Evolutionary conservation across 805 yeast genomes (phyloP), one percentile per base, ranked within the genome.

Genomic region (Kluyveromyces dobzhanskii): DNA sequence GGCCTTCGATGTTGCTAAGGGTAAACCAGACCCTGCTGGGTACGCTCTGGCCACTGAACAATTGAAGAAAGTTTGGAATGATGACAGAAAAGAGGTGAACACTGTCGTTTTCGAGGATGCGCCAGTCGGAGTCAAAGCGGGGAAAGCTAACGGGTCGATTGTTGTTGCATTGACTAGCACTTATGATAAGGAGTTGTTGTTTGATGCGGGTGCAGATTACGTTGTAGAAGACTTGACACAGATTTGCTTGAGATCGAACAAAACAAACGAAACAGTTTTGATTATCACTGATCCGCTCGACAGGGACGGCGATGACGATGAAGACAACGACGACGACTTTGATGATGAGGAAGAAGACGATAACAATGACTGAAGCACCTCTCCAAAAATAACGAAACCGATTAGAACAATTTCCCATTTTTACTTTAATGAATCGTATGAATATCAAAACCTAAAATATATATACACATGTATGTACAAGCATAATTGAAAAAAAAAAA

Each of bases 11-110:
- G 88, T 83, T 44, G 59, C 66, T 34, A 66, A 66, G 48, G 92
- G 92, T 46, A 84, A 84, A 67, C 94, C 94, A 16, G 73, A 83
- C 62, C 94, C 94, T 6, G 76, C 76, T 64, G 90, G 92, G 31
- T 84, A 83, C 64, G 63, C 67, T 33, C 51, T 58, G 46, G 85
- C 82, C 35, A 49, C 59, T 29, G 76, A 72, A 40, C 76, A 71
- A 44, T 67, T 87, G 48, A 69, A 84, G 40, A 43, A 50, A 38
- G 43, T 35, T 21, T 57, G 56, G 50, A 48, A 50, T 4, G 40
- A 44, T 16, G 45, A 50, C 30, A 50, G 47, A 17, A 38, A 50
- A 2, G 42, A 46, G 4, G 57, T 54, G 41, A 57, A 54, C 38
- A 52, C 62, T 13, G 82, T 82, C 19, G 85, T 80, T 10, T 83